Evolutionary conservation across 2,329 filamentous ascomycete species (phyloP), one percentile per base, ranked within the genome.

Genomic region (Hymenotorrendiella dingleyae): DNA sequence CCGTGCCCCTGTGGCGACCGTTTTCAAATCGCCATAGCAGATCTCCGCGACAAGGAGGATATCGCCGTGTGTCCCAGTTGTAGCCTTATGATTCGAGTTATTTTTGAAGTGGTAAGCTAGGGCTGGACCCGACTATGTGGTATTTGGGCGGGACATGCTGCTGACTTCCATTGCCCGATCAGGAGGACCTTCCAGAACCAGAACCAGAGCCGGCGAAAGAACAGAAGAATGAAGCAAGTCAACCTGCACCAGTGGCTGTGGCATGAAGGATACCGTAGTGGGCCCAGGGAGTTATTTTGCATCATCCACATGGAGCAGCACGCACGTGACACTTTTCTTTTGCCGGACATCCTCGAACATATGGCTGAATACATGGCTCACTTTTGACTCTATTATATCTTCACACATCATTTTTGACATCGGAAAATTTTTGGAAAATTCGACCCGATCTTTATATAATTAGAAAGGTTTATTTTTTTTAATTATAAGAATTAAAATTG

Each of bases 41-140:
- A 97, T 64, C 71, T 98, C 57, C 77, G 82, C 45, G 90, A 97
- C 61, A 86, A 87, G 50, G 81, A 91, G 63, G 90, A 97, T 56
- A 89, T 98, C 60, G 93, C 86, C n/a, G 86, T 97, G 9, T 98
- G 93, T 59, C 93, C 93, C 17, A 96, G 90, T 63, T 98, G 93
- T 67, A 96, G 90, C 64, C 70, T 98, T 57, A 95, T 94, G 88
- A 95, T 98, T 44, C 71, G 84, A 45, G 90, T 98, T 11, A 94
- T 98, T 35, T 98, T 89, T 57, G 93, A 97, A 53, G 65, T 78
- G 61, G 88, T 93, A 65, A 56, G 82, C 53, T 19, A 14, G 10
- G n/a, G 9, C 17, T 21, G 6, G 8, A 4, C 28, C 19, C 28
- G 27, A 22, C 30, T 16, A 35, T 10, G 23, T n/a, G n/a, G 40